Conservation (phyloP, 228 moss, liverwort and hornwort species). For the Sphagnum magellanicum region DNA sequence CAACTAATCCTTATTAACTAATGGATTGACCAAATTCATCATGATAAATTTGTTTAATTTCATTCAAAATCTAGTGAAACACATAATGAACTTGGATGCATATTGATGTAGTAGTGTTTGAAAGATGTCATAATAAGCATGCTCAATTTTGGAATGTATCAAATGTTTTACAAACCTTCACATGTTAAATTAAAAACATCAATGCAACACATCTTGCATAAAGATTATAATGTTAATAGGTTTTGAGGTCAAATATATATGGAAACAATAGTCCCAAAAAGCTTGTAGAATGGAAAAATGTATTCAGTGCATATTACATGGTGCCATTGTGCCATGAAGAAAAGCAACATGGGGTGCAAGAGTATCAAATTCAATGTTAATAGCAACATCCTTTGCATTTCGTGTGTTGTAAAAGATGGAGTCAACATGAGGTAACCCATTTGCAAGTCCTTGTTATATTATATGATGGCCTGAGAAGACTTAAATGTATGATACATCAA, state of each 20-base stretch:
- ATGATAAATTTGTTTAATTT: too few relatives aligned
- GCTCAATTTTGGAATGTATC: too few relatives aligned
- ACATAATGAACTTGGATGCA: too few relatives aligned
- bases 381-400: slow-evolving; percentile 39
- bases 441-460: slow-evolving; percentile 88
- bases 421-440: slow-evolving; percentile 90
- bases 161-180: too few relatives aligned
- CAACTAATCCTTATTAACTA: too few relatives aligned
- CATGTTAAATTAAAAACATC: too few relatives aligned
- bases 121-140: too few relatives aligned
- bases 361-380: slow-evolving; percentile 66
- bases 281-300: slow-evolving; percentile 65
- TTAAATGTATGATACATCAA: slow-evolving; percentile 71
- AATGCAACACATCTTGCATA: too few relatives aligned
- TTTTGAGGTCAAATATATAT: slow-evolving; percentile 64
- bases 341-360: slow-evolving; percentile 68
- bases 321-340: slow-evolving; percentile 74
- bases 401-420: slow-evolving; percentile 88
- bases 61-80: too few relatives aligned
- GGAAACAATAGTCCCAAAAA: slow-evolving; percentile 88
- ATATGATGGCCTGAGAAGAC: slow-evolving; percentile 64
- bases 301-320: slow-evolving; percentile 75
- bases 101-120: too few relatives aligned
- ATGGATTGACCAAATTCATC: too few relatives aligned
- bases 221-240: slow-evolving; percentile 59